Evolutionary conservation across 768 basidiomycete species (phyloP), one percentile per base, ranked within the genome.

Genomic region (Pholiota microspora): DNA sequence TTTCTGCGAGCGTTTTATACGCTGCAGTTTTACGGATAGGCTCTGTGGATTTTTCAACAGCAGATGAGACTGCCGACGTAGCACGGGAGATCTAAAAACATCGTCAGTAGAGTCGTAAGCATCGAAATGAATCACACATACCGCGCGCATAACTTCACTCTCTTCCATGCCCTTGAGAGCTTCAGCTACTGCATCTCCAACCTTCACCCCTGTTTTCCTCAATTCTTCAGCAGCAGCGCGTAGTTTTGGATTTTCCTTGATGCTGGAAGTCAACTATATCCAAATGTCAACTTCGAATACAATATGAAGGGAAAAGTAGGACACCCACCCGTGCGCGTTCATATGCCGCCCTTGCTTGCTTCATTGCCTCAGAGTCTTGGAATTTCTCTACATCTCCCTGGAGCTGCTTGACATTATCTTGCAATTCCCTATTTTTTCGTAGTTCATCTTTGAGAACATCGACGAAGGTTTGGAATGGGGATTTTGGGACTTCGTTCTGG

Each of bases 341-440:
- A 73, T 98, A 98, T 55, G 92, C 85, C 48, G 91, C 94, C 67
- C 81, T 83, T 1, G 94, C 94, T 63, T 80, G 82, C 75, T 92
- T 93, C 93, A 99, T 88, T 12, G 94, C 89, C 67, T 96, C 94
- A 51, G 92, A 94, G 69, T 98, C 97, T 77, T 98, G 95, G 46
- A 98, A 73, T 73, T 97, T 97, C 74, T 93, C 92, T 32, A 97
- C 96, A 70, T 98, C 94, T 58, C 97, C 97, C 73, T 96, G 93
- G 15, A 99, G 79, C 73, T 97, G 93, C 75, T 94, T 95, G 45
- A 98, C 89, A 71, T 96, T 96, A 29, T 98, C 95, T 74, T 96
- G 93, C 47, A 97, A 78, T 69, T 96, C 95, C 59, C 94, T 76
- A 67, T 92, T 96, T 79, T 98, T 98, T 68, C 84, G 79, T 42